phyloP scores from a whole-genome alignment of 441 rosid genomes.

The Croton setiger region DNA sequence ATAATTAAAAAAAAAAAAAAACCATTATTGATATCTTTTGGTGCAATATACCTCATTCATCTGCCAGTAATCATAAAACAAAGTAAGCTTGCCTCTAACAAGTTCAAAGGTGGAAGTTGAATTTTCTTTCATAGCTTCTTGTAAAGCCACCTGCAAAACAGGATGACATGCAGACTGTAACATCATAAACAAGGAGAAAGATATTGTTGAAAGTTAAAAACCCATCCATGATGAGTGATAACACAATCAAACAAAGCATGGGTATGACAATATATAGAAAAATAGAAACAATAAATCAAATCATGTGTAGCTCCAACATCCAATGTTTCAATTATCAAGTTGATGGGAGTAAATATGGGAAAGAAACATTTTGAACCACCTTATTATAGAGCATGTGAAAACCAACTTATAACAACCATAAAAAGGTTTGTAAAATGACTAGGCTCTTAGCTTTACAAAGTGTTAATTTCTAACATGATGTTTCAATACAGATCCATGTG shows the following conservation, averaged over 20 bases:
- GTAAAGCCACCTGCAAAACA: constrained; percentile 49
- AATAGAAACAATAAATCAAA: not conserved
- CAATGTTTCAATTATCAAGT: not conserved
- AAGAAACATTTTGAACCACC: not conserved
- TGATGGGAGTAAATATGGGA: not conserved
- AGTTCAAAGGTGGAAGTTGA: constrained; percentile 47
- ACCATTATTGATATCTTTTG: not conserved
- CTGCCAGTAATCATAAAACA: constrained; percentile 87
- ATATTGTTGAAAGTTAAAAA: constrained; percentile 7
- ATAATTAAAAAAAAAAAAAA: no score
- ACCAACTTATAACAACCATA: not conserved
- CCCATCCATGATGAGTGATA: not conserved
- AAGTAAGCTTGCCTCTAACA: constrained; percentile 72
- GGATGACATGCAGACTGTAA: constrained; percentile 17
- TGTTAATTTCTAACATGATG: not conserved
- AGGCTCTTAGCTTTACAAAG: not conserved
- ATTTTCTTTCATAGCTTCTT: constrained; percentile 40
- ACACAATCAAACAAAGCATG: not conserved
- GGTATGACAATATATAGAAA: constrained; percentile 6
- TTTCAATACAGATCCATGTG: not conserved
- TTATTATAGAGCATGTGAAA: not conserved
- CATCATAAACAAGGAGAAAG: not conserved
- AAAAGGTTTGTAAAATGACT: not conserved
- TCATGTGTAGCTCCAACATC: not conserved
- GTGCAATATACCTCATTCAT: constrained; percentile 73